These are phyloP conservation scores for Yamadazyma diospyri DNA, from an alignment of 1,139 yeast species.

Conservation along the genomic window DNA sequence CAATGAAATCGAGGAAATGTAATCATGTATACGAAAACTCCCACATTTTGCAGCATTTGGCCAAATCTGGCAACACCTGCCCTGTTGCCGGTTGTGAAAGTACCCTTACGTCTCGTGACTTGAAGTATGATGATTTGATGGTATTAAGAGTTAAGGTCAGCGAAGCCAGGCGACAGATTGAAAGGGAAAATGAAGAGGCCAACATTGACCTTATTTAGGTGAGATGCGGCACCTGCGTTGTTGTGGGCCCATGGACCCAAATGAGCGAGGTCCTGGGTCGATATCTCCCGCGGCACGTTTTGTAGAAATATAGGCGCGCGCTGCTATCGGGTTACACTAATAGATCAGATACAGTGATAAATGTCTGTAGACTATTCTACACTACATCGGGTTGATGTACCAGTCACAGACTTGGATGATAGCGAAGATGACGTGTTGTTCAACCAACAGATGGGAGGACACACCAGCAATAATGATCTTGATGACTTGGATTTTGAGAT, in stretches of 20 bases:
- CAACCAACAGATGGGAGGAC: conserved; percentile 15
- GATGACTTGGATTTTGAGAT: conserved; percentile 12
- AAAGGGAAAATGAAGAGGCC: not conserved
- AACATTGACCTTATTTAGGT: not conserved
- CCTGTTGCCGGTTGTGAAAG: conserved; percentile 50
- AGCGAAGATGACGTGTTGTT: conserved; percentile 44
- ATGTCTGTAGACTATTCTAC: conserved; percentile 15
- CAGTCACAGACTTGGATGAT: conserved; percentile 57
- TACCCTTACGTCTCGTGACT: conserved; percentile 22
- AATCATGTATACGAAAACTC: conserved; percentile 57
- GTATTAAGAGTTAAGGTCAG: conserved; percentile 43
- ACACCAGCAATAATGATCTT: conserved; percentile 2
- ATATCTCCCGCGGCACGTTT: too few relatives aligned
- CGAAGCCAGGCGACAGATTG: conserved; percentile 4
- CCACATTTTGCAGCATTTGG: conserved; percentile 34
- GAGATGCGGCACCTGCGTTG: too few relatives aligned
- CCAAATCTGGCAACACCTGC: conserved; percentile 24
- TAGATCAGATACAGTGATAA: too few relatives aligned
- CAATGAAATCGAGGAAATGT: conserved; percentile 53
- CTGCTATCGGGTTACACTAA: too few relatives aligned
- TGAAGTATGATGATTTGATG: conserved; percentile 48
- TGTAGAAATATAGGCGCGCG: too few relatives aligned
- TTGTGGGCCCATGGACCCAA: too few relatives aligned
- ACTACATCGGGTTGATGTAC: conserved; percentile 49
- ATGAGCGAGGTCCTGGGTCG: too few relatives aligned